Base-by-base conservation (phyloP, 352 stramenopile species). In the Globisporangium yorkense region DNA sequence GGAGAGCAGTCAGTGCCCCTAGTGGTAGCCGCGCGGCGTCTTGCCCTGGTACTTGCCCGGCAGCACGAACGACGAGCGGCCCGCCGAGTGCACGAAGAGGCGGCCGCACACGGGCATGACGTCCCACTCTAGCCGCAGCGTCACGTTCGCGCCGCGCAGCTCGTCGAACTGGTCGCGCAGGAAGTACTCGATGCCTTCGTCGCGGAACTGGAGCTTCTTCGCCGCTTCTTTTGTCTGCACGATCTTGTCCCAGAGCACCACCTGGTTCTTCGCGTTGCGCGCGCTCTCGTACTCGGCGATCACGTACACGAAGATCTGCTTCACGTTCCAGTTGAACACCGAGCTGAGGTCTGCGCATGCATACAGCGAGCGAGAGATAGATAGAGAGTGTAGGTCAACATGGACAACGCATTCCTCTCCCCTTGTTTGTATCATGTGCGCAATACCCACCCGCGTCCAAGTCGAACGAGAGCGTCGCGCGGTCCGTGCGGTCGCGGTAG, bases 251-350 rank as follows among this genome's bases (percentile, higher is more conserved):
- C 84, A 94, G 29, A 94, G 61, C 43, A 94, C 84, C n/a, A 94
- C 84, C 61, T 89, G 61, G 70, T 94, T 94, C 57, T 70, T 62
- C 10, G 51, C 49, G 62, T 92, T 92, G 57, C 67, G 80, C 56
- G 66, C 51, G 59, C 66, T 92, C 67, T 71, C 54, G 63, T 91
- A 95, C 70, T 92, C 84, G 51, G 85, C 85, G 54, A 90, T 52
- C 51, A 95, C 79, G 78, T 93, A 95, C 66, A 93, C 83, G 51
- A 95, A 95, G 53, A 95, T 66, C 70, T 93, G 83, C 78, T 93
- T 95, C 35, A 91, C 84, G 67, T 95, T 95, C 85, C 85, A 95
- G 65, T 95, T 95, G 76, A 95, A 95, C 29, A 92, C 84, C 27
- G 84, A 92, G 67, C 77, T 86, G 55, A 94, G 54, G 20, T 94